Percentiles rank a stretch among this genome's conserved stretches.
phyloP scores from a whole-genome alignment of 208 protist genomes.

The Porcisia hertigi region DNA sequence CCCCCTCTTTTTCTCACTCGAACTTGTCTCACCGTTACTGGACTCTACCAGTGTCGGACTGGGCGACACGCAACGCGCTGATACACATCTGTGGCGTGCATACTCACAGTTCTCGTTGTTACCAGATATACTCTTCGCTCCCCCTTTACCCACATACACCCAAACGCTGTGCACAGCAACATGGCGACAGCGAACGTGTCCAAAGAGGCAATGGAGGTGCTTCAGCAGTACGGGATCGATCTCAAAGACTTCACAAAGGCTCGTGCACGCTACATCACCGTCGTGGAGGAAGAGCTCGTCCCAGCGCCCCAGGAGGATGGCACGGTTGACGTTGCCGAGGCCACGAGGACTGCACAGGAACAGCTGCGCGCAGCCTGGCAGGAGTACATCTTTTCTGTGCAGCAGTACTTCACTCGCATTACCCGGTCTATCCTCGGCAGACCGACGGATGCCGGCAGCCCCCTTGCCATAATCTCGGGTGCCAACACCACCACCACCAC shows the following conservation, averaged over 20 bases:
- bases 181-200: constrained; percentile 64
- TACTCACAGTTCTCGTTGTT: neutral
- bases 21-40: neutral
- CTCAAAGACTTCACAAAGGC: constrained; percentile 80
- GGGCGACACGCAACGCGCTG: neutral
- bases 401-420: constrained; percentile 43
- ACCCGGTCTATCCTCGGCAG: constrained; percentile 26
- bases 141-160: neutral
- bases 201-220: constrained; percentile 49
- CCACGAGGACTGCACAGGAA: constrained; percentile 32
- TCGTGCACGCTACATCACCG: constrained; percentile 45
- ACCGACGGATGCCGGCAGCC: constrained; percentile 20
- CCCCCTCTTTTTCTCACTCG: neutral
- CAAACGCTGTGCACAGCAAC: neutral
- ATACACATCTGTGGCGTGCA: neutral
- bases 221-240: constrained; percentile 76
- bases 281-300: constrained; percentile 45
- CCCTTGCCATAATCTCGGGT: neutral
- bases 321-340: constrained; percentile 34
- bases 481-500: neutral
- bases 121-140: neutral
- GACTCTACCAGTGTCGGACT: neutral
- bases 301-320: constrained; percentile 28
- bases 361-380: constrained; percentile 48
- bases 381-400: constrained; percentile 57